Evolutionary conservation across 768 basidiomycete species (phyloP).

Genomic region (Mycena sanguinolenta): DNA sequence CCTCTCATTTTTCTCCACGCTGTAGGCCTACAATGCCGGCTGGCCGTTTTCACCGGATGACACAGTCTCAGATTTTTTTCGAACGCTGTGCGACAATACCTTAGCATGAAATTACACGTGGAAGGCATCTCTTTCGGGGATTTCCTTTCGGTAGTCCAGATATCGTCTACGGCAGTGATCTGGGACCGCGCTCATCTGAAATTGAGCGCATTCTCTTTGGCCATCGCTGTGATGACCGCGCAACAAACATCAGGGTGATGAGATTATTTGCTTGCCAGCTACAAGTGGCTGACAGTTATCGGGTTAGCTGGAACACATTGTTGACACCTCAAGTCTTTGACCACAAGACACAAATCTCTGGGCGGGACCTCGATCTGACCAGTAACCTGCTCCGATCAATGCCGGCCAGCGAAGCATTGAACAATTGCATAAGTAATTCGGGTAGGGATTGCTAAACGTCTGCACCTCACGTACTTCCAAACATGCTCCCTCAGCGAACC

Average conservation of each 20-base stretch:
- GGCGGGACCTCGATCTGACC: slow-evolving; percentile 4
- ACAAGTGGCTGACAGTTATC: background rate
- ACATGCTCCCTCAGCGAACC: background rate
- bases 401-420: background rate
- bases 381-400: background rate
- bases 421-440: background rate
- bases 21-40: too few species aligned
- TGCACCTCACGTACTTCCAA: background rate
- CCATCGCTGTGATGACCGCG: background rate
- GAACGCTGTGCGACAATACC: too few species aligned
- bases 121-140: too few species aligned
- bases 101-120: too few species aligned
- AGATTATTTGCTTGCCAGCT: background rate
- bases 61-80: too few species aligned
- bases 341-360: background rate
- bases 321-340: background rate
- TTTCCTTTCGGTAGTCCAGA: too few species aligned
- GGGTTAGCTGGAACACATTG: background rate
- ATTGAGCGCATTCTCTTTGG: background rate
- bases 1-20: too few species aligned
- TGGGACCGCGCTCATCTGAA: background rate
- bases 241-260: slow-evolving; percentile 3
- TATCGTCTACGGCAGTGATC: background rate
- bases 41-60: too few species aligned
- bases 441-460: background rate